Conservation (phyloP, 306 rosid genomes). For the Sophora flavescens region DNA sequence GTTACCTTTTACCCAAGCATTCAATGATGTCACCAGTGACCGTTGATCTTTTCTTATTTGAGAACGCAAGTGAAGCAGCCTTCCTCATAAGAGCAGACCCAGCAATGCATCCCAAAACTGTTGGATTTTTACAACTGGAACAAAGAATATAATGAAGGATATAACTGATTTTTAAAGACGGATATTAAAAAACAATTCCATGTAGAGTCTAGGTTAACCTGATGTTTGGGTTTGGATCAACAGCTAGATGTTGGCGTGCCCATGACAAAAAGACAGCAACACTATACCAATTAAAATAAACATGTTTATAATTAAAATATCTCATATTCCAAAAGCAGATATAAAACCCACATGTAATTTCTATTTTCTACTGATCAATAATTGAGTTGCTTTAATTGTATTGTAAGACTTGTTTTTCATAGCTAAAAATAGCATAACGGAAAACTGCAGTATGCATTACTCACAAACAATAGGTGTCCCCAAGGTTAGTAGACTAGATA, state of each 20-base stretch:
- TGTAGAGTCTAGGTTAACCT: slow-evolving; percentile 53
- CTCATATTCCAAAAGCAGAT: slow-evolving; percentile 2
- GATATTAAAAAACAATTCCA: background rate
- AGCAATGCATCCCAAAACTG: slow-evolving; percentile 84
- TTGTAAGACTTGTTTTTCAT: background rate
- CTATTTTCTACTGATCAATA: slow-evolving; percentile 36
- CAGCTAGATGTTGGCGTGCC: slow-evolving; percentile 60
- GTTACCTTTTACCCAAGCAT: slow-evolving; percentile 85
- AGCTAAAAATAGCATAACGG: background rate
- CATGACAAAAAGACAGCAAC: slow-evolving; percentile 89
- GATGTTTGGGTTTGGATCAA: slow-evolving; percentile 48
- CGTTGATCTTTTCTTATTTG: slow-evolving; percentile 84
- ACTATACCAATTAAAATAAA: slow-evolving; percentile 52
- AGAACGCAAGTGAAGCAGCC: slow-evolving; percentile 89
- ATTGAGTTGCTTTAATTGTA: background rate
- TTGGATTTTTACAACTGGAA: slow-evolving; percentile 70
- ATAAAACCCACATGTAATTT: background rate
- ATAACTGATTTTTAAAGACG: slow-evolving; percentile 29
- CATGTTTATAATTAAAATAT: background rate
- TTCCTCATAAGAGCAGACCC: slow-evolving; percentile 84
- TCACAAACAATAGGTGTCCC: background rate
- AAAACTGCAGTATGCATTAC: slow-evolving; percentile 1
- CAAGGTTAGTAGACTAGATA: background rate
- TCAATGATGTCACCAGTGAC: slow-evolving; percentile 90
- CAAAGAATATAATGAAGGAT: slow-evolving; percentile 32